Evolutionary conservation across 2,329 filamentous ascomycete species (phyloP).

Genomic region (Beauveria varroae): DNA sequence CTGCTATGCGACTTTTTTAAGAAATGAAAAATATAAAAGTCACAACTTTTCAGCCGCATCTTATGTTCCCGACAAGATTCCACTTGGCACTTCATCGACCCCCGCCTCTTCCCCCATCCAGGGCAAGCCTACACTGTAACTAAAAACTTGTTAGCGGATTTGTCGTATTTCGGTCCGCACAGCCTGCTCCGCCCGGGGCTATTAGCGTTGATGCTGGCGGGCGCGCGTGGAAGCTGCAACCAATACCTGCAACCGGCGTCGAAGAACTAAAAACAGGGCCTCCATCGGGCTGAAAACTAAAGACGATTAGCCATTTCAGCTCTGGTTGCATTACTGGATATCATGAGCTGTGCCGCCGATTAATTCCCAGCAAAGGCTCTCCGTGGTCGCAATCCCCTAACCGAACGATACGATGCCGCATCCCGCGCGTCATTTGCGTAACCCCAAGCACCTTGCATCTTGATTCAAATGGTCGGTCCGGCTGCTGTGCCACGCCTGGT

Average conservation of each 20-base stretch:
- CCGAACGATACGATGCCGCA: slow-evolving; percentile 6
- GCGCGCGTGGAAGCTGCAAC: too few relatives aligned
- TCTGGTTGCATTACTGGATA: neutral
- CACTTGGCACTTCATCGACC: neutral
- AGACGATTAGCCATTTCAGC: neutral
- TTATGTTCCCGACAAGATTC: neutral
- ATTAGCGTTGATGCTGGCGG: neutral
- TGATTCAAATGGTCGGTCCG: neutral
- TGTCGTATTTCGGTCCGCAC: slow-evolving; percentile 2
- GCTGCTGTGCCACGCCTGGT: neutral
- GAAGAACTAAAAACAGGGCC: too few relatives aligned
- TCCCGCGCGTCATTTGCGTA: neutral
- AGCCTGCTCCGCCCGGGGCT: neutral
- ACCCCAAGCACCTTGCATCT: neutral
- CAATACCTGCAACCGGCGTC: too few relatives aligned
- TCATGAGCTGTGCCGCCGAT: neutral
- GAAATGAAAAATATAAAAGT: neutral
- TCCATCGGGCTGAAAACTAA: neutral
- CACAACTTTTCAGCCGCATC: neutral
- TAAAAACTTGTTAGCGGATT: too few relatives aligned
- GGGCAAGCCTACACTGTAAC: too few relatives aligned
- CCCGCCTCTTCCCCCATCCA: neutral
- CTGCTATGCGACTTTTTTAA: neutral
- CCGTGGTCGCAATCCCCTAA: neutral
- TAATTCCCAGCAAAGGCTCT: too few relatives aligned